Evolutionary conservation across 2,329 filamentous ascomycete genomes (phyloP).

Genomic region (Apiospora arundinis): DNA sequence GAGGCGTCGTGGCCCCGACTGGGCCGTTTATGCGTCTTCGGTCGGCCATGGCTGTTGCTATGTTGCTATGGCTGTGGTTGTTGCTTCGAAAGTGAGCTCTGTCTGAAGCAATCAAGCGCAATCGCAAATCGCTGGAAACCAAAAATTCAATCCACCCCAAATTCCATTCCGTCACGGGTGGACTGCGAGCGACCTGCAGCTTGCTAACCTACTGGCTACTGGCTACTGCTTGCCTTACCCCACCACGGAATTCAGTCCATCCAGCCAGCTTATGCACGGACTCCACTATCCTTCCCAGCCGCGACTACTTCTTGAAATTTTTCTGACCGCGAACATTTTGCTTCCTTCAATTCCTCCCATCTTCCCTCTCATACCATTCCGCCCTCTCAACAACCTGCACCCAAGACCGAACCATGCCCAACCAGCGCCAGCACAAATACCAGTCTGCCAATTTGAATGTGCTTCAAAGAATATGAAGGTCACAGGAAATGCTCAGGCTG

Average conservation of each 20-base stretch:
- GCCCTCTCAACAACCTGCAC: background rate
- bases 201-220: background rate
- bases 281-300: conserved; percentile 15
- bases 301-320: conserved; percentile 20
- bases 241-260: conserved; percentile 18
- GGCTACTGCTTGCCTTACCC: background rate
- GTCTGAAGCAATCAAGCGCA: background rate
- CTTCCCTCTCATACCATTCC: conserved; percentile 17
- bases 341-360: conserved; percentile 6
- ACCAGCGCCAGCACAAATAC: background rate
- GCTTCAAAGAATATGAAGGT: conserved; percentile 16
- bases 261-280: conserved; percentile 25
- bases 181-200: conserved; percentile 9
- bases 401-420: background rate
- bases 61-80: background rate
- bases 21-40: conserved; percentile 91
- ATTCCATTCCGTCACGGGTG: conserved; percentile 16
- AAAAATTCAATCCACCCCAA: conserved; percentile 21
- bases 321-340: conserved; percentile 20
- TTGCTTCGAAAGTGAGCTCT: background rate
- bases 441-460: conserved; percentile 17
- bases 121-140: conserved; percentile 1
- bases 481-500: conserved; percentile 17
- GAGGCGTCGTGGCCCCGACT: conserved; percentile 74
- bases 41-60: conserved; percentile 68